These are phyloP conservation scores for Alliaria petiolata DNA, from an alignment of 345 rosid species.

Conservation along the genomic window DNA sequence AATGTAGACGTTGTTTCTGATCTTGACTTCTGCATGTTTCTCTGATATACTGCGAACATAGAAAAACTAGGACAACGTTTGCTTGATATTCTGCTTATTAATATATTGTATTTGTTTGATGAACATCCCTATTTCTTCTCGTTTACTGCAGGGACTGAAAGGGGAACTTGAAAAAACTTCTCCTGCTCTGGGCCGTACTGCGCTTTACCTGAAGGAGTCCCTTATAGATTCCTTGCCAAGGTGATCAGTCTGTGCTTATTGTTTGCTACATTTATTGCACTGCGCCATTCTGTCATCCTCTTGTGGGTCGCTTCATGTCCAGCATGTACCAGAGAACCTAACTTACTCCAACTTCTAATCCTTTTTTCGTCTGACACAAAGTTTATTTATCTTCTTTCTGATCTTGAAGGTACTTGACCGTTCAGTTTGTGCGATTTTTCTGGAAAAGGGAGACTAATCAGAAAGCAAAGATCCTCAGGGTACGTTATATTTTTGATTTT, in stretches of 20 bases:
- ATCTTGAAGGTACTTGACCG: constrained; percentile 78
- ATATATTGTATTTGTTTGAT: not conserved
- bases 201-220: constrained; percentile 80
- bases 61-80: not conserved
- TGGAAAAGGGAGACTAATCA: constrained; percentile 99
- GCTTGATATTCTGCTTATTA: not conserved
- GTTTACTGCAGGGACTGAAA: constrained; percentile 63
- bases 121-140: not conserved
- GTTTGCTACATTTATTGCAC: not conserved
- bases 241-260: constrained; percentile 32
- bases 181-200: constrained; percentile 81
- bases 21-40: not conserved
- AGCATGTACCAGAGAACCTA: not conserved
- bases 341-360: not conserved
- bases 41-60: not conserved
- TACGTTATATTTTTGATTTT: constrained; percentile 28
- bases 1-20: constrained; percentile 5
- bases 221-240: constrained; percentile 78
- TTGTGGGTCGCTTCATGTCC: not conserved
- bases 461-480: constrained; percentile 97
- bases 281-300: not conserved
- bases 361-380: not conserved
- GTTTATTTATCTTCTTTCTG: constrained; percentile 8
- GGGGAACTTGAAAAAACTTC: constrained; percentile 95
- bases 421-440: constrained; percentile 98